Percentiles rank a stretch among this genome's conserved stretches.
phyloP scores from a whole-genome alignment of 441 rosid species.

The Euphorbia corollata region DNA sequence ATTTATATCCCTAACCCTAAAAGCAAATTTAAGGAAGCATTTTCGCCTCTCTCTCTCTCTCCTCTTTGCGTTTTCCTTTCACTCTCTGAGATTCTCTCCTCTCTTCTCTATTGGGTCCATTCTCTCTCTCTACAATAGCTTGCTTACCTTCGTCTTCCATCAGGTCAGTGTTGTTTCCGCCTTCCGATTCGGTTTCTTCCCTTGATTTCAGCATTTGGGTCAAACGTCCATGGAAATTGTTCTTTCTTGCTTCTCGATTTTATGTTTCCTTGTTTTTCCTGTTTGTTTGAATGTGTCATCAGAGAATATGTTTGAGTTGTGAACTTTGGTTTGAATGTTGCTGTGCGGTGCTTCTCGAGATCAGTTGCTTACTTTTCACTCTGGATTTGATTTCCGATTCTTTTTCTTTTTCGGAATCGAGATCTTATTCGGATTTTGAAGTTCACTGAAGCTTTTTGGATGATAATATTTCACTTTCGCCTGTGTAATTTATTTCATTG shows the following conservation, averaged over 20 bases:
- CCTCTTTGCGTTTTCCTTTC: not conserved
- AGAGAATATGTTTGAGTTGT: not conserved
- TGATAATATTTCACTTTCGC: not conserved
- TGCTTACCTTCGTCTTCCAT: not conserved
- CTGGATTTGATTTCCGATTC: not conserved
- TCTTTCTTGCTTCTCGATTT: not conserved
- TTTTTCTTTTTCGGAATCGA: not conserved
- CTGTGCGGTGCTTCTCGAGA: not conserved
- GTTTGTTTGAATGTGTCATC: not conserved
- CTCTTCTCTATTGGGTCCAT: not conserved
- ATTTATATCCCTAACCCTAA: conserved; percentile 14
- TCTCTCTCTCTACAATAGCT: not conserved
- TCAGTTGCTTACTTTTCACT: not conserved
- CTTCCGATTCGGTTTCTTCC: not conserved
- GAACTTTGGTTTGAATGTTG: not conserved
- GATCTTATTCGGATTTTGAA: not conserved
- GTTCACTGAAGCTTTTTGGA: not conserved
- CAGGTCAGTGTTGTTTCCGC: conserved; percentile 14
- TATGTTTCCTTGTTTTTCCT: too few relatives aligned
- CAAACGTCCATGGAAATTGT: not conserved
- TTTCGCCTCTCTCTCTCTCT: too few relatives aligned
- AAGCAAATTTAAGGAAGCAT: not conserved
- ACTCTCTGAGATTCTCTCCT: not conserved
- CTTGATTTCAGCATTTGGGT: conserved; percentile 1
- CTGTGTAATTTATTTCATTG: not conserved